Conservation (phyloP, 345 rosid genomes). For the Raphanus raphanistrum region DNA sequence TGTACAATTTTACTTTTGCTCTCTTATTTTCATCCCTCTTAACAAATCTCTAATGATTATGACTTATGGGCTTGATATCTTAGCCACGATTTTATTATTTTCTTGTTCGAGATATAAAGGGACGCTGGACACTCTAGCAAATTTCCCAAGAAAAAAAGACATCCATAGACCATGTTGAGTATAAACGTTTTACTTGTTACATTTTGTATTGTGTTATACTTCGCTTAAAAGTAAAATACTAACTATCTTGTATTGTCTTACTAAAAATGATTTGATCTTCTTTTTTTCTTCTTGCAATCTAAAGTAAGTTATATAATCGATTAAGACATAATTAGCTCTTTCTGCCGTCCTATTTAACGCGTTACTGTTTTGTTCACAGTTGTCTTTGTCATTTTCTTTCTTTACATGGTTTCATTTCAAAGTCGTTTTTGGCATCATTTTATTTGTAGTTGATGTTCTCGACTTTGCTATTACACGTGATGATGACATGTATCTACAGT, state of each 20-base stretch:
- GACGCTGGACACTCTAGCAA: background rate
- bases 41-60: background rate
- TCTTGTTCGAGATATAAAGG: background rate
- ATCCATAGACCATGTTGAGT: background rate
- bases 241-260: background rate
- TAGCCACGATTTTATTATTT: background rate
- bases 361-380: background rate
- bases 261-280: background rate
- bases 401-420: background rate
- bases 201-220: no score
- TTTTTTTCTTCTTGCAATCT: background rate
- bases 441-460: background rate
- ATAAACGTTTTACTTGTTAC: no score
- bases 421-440: background rate
- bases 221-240: background rate
- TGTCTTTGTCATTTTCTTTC: slow-evolving; percentile 1
- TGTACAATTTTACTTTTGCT: background rate
- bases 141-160: background rate
- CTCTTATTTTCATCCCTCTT: background rate
- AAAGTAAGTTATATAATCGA: background rate
- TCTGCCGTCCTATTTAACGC: background rate
- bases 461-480: background rate
- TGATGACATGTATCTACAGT: background rate
- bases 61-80: background rate
- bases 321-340: background rate